These are phyloP conservation scores for Zygosaccharomyces bisporus DNA, from an alignment of 805 yeast genomes.

Conservation along the genomic window DNA sequence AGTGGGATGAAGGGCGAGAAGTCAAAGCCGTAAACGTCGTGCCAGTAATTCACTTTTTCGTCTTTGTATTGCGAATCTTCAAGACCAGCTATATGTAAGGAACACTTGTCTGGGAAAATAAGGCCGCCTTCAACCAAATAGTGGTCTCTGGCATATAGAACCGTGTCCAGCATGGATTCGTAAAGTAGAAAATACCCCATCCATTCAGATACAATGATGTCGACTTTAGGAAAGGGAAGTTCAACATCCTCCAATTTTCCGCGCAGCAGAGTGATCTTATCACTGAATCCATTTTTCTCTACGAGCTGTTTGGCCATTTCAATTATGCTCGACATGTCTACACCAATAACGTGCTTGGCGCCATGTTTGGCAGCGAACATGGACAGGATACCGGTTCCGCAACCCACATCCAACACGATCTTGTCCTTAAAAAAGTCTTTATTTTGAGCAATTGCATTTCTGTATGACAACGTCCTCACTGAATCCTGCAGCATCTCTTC, in stretches of 20 bases:
- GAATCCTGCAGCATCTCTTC: conserved; percentile 98
- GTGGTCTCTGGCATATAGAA: conserved; percentile 86
- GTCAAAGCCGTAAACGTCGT: conserved; percentile 95
- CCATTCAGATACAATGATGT: conserved; percentile 96
- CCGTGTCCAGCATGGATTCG: conserved; percentile 98
- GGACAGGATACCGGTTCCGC: conserved; percentile 96
- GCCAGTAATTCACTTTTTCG: conserved; percentile 92
- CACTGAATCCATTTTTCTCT: conserved; percentile 74
- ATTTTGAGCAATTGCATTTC: conserved; percentile 89
- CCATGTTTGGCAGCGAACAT: conserved; percentile 99
- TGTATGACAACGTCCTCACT: conserved; percentile 84
- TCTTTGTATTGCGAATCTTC: conserved; percentile 91
- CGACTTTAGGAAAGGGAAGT: conserved; percentile 84
- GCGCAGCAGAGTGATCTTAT: conserved; percentile 80
- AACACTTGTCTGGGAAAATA: conserved; percentile 91
- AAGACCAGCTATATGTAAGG: conserved; percentile 84
- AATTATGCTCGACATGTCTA: conserved; percentile 94
- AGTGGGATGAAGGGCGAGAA: conserved; percentile 83
- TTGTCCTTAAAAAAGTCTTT: conserved; percentile 86
- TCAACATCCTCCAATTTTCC: conserved; percentile 93
- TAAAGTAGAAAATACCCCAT: conserved; percentile 97
- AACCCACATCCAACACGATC: conserved; percentile 94
- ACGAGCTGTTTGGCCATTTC: conserved; percentile 93
- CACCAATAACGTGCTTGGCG: conserved; percentile 95
- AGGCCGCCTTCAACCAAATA: conserved; percentile 77